Conservation (phyloP, 169 alveolate genomes). For the Cryptosporidium muris region DNA sequence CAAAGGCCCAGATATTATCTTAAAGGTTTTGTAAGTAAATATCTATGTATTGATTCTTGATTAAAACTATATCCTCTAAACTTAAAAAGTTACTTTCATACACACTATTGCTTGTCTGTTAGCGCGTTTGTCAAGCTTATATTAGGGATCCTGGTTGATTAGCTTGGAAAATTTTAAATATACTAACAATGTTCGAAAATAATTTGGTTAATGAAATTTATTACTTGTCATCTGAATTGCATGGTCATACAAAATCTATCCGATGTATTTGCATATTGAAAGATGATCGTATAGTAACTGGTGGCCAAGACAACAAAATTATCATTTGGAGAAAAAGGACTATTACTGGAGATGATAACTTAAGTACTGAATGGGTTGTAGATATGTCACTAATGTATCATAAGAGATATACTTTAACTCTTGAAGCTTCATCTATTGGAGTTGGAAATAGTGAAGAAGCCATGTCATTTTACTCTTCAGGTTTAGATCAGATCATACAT, state of each 20-base stretch:
- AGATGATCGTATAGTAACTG: conserved; percentile 50
- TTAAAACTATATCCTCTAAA: too few relatives aligned
- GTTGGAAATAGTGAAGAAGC: not conserved
- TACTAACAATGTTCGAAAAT: too few relatives aligned
- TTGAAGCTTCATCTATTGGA: conserved; percentile 22
- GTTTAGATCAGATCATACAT: conserved; percentile 49
- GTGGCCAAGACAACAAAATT: conserved; percentile 46
- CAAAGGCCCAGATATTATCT: too few relatives aligned
- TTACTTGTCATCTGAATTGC: conserved; percentile 30
- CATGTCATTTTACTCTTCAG: conserved; percentile 33
- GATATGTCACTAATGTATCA: conserved; percentile 11
- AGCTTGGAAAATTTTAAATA: too few relatives aligned
- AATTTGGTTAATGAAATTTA: not conserved
- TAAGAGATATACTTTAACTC: conserved; percentile 24
- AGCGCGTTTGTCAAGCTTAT: too few relatives aligned
- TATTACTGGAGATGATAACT: too few relatives aligned
- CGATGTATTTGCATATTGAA: conserved; percentile 45
- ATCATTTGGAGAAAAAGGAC: conserved; percentile 18
- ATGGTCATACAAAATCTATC: conserved; percentile 41
- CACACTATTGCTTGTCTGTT: too few relatives aligned
- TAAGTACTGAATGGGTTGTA: conserved; percentile 2
- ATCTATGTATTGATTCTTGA: too few relatives aligned
- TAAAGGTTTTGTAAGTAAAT: too few relatives aligned
- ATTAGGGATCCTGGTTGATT: too few relatives aligned
- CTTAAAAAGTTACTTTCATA: too few relatives aligned